Evolutionary conservation across 2,329 filamentous ascomycete species (phyloP), one percentile per base, ranked within the genome.

Genomic region (Cytospora paraplurivora): DNA sequence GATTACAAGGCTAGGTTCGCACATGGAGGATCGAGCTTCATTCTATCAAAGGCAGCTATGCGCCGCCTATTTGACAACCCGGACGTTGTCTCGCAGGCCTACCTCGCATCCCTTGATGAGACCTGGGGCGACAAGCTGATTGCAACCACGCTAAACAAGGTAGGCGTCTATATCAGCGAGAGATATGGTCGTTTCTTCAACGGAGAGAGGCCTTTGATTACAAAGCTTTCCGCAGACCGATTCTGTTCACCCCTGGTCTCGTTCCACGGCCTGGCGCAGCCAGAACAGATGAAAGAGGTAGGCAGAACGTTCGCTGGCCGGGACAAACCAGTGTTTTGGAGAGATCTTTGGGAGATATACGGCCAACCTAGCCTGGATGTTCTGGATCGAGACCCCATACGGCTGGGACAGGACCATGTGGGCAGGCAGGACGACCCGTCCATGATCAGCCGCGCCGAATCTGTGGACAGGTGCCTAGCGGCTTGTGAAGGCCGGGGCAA

Each of bases 141-240:
- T 7, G 81, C 83, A 35, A 81, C 78, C 27, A 82, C 82, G 38
- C 71, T 85, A 55, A 80, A 83, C 72, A 80, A 80, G 70, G 70
- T 83, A 5, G 84, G 81, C 13, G 74, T 86, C 50, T 84, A 85
- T 71, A 74, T 86, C 7, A 80, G 85, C 67, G 84, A 86, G 74
- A 72, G 76, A 7, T 84, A 83, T 72, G 77, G 77, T 62, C 80
- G 79, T 56, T 72, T 84, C 64, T 86, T 86, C 72, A 86, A 85
- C 69, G 83, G 84, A 55, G 83, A 85, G 68, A 72, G 75, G 21
- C 83, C 84, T 0, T 71, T 72, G 66, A 75, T 79, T 68, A 82
- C 81, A 57, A 78, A 79, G 54, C 79, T 85, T 70, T 76, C 76
- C 67, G 69, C 72, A 3, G 82, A 85, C 68, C 74, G 81, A 7